Evolutionary conservation across 345 rosid genomes (phyloP), one percentile per base, ranked within the genome.

Genomic region (Psidium guajava): DNA sequence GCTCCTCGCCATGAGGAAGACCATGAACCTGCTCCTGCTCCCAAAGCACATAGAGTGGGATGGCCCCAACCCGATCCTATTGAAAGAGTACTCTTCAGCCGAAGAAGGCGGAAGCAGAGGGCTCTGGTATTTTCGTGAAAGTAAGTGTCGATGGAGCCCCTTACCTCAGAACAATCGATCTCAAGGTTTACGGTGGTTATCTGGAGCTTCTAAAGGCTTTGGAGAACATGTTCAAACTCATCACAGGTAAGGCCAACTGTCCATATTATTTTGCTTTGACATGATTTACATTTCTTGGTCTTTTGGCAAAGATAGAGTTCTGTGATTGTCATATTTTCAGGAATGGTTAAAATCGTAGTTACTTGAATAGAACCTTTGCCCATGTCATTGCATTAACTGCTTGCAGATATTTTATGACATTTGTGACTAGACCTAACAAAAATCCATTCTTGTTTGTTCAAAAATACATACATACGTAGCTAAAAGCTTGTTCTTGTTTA

Each of bases 61-160:
- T 95, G 98, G 98, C 96, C 6, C 98, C 96, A 1, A 88, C 94
- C 75, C 88, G 93, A 85, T 93, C 98, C 40, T 91, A 88, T 83
- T 87, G 95, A 82, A 94, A 93, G 88, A 95, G 92, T 84, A 91
- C 36, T 82, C 82, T 91, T 50, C 90, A 90, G 77, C 81, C 86
- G 3, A 87, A 90, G 93, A 93, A 94, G 86, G 88, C 55, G 13
- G 95, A 92, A 84, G 89, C 90, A 22, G 92, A 91, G 57, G 89
- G 81, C 24, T 20, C 86, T 56, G 95, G 94, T 87, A 91, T 92
- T 47, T 94, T 88, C 42, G 92, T 95, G 87, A 95, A 95, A 91
- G 97, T 95, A 55, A 95, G 98, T 89, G 92, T 94, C 93, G 98
- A 94, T 61, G 97, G 98, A 84, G 96, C 97, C 14, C 98, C 98